phyloP scores from a whole-genome alignment of 768 basidiomycete genomes.

The Lentinula detonsa region DNA sequence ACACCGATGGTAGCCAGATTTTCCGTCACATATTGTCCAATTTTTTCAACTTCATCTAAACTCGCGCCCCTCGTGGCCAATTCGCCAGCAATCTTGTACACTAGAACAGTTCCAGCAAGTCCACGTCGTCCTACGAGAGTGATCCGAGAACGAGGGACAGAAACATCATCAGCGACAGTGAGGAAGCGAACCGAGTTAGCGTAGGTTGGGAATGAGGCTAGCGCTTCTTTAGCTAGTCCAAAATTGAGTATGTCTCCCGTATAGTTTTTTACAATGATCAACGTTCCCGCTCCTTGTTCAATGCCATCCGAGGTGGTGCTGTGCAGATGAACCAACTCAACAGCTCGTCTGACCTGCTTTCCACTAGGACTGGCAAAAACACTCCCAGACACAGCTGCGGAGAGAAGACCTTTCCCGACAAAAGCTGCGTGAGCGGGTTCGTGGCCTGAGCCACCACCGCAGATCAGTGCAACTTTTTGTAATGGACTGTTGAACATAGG shows the following conservation, averaged over 20 bases:
- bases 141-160: slow-evolving; percentile 76
- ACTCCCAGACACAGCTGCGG: slow-evolving; percentile 80
- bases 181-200: slow-evolving; percentile 67
- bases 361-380: slow-evolving; percentile 90
- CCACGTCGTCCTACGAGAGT: slow-evolving; percentile 83
- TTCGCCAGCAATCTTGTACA: slow-evolving; percentile 90
- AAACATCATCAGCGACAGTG: slow-evolving; percentile 86
- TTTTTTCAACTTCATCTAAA: slow-evolving; percentile 61
- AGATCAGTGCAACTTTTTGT: slow-evolving; percentile 70
- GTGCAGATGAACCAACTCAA: slow-evolving; percentile 63
- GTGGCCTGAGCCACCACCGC: slow-evolving; percentile 85
- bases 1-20: slow-evolving; percentile 79
- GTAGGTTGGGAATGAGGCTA: slow-evolving; percentile 67
- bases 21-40: slow-evolving; percentile 62
- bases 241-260: slow-evolving; percentile 91
- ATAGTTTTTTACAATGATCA: slow-evolving; percentile 73
- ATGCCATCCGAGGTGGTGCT: slow-evolving; percentile 52
- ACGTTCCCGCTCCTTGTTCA: slow-evolving; percentile 38
- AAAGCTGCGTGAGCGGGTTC: slow-evolving; percentile 89
- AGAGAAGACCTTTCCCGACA: slow-evolving; percentile 80
- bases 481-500: slow-evolving; percentile 43
- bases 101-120: slow-evolving; percentile 73
- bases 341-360: slow-evolving; percentile 73
- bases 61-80: slow-evolving; percentile 60
- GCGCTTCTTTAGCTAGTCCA: slow-evolving; percentile 83